phyloP scores from a whole-genome alignment of 2,329 filamentous ascomycete species.

The Fusarium proliferatum region DNA sequence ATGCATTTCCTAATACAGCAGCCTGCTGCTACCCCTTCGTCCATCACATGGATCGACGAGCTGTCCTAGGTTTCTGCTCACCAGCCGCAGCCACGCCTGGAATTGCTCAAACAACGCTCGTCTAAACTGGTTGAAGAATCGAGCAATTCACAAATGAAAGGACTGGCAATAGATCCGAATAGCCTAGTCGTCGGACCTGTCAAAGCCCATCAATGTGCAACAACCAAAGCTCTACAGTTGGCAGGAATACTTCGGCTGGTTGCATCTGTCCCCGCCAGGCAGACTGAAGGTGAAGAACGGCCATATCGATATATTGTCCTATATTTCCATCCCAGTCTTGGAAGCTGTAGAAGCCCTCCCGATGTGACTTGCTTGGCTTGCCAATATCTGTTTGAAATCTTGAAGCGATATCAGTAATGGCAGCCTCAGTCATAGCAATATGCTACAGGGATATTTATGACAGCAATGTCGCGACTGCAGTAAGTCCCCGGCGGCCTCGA shows the following conservation, averaged over 20 bases:
- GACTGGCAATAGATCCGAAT: background rate
- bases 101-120: slow-evolving; percentile 12
- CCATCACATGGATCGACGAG: slow-evolving; percentile 43
- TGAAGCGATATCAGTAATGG: background rate
- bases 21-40: slow-evolving; percentile 39
- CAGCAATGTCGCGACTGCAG: slow-evolving; percentile 21
- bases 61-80: slow-evolving; percentile 38
- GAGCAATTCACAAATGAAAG: background rate
- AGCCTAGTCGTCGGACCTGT: slow-evolving; percentile 11
- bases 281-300: slow-evolving; percentile 1
- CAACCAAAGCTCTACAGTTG: slow-evolving; percentile 16
- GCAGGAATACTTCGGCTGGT: slow-evolving; percentile 15
- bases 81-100: slow-evolving; percentile 43
- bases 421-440: background rate
- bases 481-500: slow-evolving; percentile 17
- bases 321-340: background rate
- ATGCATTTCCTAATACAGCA: slow-evolving; percentile 45
- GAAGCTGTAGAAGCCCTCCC: background rate
- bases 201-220: slow-evolving; percentile 23
- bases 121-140: slow-evolving; percentile 3
- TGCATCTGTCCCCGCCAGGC: slow-evolving; percentile 18
- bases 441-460: slow-evolving; percentile 21
- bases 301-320: slow-evolving; percentile 7
- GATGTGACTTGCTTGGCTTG: background rate
- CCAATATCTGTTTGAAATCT: background rate